Base-by-base conservation (phyloP, 352 stramenopile species). In the Phytophthora fragariae region DNA sequence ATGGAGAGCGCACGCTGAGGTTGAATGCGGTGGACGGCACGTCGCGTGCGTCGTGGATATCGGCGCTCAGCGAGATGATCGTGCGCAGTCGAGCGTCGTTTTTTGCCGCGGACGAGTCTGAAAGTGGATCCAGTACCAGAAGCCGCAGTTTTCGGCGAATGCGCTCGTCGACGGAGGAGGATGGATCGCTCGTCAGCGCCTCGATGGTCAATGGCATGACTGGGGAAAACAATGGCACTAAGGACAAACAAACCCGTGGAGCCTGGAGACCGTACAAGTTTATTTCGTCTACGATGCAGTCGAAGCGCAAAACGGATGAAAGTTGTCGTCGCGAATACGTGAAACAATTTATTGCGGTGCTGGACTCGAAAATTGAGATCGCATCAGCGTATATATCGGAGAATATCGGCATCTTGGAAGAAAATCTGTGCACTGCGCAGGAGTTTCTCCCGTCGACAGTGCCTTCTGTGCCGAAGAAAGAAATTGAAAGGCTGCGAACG, bases 251-350 rank as follows among this genome's bases (percentile, higher is more conserved):
- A 24, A 56, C 17, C 29, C 60, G 65, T 55, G 77, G n/a, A 55
- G 75, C 79, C 3, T 96, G 89, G 89, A 80, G 80, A 60, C 89
- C 89, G 11, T 96, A 96, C 74, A 90, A 86, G 62, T 80, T 96
- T 6, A 76, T 93, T 14, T 84, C 87, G 3, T 92, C 89, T 5
- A 94, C 89, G 1, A 94, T 96, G 87, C 82, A 91, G 35, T 74
- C 75, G 5, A 90, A 85, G 39, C 52, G 64, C 35, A 81, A 84
- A 33, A 79, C 79, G 9, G 76, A 92, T 21, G 63, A 77, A 19
- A 61, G 57, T 19, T 79, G 68, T 24, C 77, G 85, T 31, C 72
- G 75, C 49, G 80, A 91, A 24, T 93, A 92, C 46, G 62, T 91
- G 33, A 68, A 86, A 33, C 61, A 79, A 19, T 95, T 92, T 50